Evolutionary conservation across 352 stramenopile species (phyloP).

Genomic region (Pythium rishiriense): DNA sequence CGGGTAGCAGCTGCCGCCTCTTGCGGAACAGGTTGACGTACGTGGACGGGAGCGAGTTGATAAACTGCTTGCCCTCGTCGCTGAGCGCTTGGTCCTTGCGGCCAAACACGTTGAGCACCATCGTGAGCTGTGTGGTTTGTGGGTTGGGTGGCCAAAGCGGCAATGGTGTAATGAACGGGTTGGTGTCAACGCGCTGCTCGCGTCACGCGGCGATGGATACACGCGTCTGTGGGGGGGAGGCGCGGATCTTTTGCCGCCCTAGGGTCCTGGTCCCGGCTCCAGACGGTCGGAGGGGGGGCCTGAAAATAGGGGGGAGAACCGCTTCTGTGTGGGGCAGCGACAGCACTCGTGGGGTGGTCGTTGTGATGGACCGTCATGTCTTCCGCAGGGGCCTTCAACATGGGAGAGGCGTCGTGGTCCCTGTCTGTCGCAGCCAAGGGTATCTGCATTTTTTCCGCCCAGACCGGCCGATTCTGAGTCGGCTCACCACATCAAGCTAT

Average conservation of each 20-base stretch:
- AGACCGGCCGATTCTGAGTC: slow-evolving; percentile 21
- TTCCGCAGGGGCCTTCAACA: background rate
- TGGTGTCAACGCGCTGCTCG: no score
- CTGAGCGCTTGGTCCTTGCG: slow-evolving; percentile 69
- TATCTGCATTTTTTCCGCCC: background rate
- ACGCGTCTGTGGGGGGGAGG: background rate
- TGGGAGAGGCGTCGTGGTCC: slow-evolving; percentile 6
- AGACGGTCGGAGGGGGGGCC: background rate
- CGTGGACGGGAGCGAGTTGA: slow-evolving; percentile 82
- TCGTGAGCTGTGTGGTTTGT: slow-evolving; percentile 22
- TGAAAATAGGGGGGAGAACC: slow-evolving; percentile 32
- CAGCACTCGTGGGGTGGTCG: background rate
- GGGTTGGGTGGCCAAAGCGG: background rate
- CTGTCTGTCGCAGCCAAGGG: slow-evolving; percentile 8
- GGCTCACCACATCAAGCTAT: slow-evolving; percentile 27
- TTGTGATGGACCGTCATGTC: background rate
- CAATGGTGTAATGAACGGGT: no score
- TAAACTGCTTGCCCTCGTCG: slow-evolving; percentile 81
- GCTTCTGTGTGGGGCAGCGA: background rate
- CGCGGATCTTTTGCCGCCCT: slow-evolving; percentile 19
- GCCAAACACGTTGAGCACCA: slow-evolving; percentile 82
- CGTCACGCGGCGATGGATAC: background rate
- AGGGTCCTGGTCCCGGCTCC: slow-evolving; percentile 26
- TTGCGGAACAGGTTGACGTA: slow-evolving; percentile 88
- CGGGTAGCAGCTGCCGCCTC: slow-evolving; percentile 70